Evolutionary conservation across 169 alveolate species (phyloP).

Genomic region (Plasmodium relictum): DNA sequence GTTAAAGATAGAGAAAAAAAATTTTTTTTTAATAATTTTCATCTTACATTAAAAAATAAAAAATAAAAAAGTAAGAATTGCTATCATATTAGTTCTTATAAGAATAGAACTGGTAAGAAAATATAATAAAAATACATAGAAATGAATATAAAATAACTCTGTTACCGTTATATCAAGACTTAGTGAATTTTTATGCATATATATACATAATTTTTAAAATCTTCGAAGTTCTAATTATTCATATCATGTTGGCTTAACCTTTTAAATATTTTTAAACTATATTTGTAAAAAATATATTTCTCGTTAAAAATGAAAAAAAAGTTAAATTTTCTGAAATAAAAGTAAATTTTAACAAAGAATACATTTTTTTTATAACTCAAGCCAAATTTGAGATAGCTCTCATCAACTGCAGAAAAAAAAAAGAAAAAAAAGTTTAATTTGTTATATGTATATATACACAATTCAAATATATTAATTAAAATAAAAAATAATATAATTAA

Average conservation of each 20-base stretch:
- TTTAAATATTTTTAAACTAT: background rate
- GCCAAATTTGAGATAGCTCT: slow-evolving; percentile 71
- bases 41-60: background rate
- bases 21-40: background rate
- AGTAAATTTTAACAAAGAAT: background rate
- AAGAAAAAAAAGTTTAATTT: slow-evolving; percentile 11
- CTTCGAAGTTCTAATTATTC: background rate
- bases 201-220: background rate
- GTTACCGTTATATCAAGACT: background rate
- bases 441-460: background rate
- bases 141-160: background rate
- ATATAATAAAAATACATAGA: background rate
- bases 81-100: background rate
- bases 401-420: slow-evolving; percentile 51
- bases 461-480: background rate
- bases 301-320: background rate
- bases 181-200: background rate
- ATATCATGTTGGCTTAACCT: background rate
- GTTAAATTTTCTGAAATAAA: background rate
- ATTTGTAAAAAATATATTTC: background rate
- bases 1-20: background rate
- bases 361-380: slow-evolving; percentile 1
- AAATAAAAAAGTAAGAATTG: background rate
- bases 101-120: background rate
- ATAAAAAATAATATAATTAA: background rate